These are phyloP conservation scores for Aegilops bicornis DNA, from an alignment of 176 grass and related monocot genomes.

Conservation along the genomic window DNA sequence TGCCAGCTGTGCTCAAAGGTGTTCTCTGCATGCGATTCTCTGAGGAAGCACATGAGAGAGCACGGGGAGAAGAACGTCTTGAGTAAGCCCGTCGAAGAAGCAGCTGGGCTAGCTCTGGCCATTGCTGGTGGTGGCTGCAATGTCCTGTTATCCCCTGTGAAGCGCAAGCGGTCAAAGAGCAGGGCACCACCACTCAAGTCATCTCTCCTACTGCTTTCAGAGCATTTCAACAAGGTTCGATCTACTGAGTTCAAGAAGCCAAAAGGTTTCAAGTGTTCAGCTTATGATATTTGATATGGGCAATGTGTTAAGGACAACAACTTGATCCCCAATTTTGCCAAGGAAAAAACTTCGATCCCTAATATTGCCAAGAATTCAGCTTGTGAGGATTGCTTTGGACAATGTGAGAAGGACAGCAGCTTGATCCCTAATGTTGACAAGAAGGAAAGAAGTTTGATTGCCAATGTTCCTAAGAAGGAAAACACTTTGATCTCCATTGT, in stretches of 20 bases:
- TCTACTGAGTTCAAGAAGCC: background rate
- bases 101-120: background rate
- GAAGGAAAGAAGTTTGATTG: background rate
- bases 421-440: slow-evolving; percentile 1
- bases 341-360: slow-evolving; percentile 13
- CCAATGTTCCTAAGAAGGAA: slow-evolving; percentile 13
- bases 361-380: slow-evolving; percentile 13
- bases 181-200: background rate
- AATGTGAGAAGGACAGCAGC: slow-evolving; percentile 7
- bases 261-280: slow-evolving; percentile 23
- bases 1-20: slow-evolving; percentile 28
- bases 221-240: background rate
- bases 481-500: slow-evolving; percentile 17
- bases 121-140: slow-evolving; percentile 1
- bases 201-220: slow-evolving; percentile 31
- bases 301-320: background rate
- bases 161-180: slow-evolving; percentile 37
- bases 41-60: background rate
- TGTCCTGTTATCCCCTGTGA: slow-evolving; percentile 18
- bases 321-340: slow-evolving; percentile 19
- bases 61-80: slow-evolving; percentile 6
- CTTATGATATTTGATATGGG: slow-evolving; percentile 10
- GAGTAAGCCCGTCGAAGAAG: slow-evolving; percentile 21
- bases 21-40: slow-evolving; percentile 26
- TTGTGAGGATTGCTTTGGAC: slow-evolving; percentile 7